These are phyloP conservation scores for Suillus paluster DNA, from an alignment of 768 basidiomycete species.

Conservation along the genomic window DNA sequence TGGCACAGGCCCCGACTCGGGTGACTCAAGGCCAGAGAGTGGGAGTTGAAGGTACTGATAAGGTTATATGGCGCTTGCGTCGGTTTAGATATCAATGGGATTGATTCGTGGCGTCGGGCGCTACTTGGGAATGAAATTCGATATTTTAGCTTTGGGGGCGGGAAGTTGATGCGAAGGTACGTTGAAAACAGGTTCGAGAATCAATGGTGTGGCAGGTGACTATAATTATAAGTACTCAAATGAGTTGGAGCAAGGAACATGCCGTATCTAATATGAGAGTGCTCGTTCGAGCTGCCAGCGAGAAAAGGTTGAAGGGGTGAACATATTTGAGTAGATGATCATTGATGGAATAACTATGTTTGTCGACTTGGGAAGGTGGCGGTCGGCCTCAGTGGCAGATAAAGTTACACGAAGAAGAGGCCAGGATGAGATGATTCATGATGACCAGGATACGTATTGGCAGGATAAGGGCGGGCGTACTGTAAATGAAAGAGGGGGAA, in stretches of 20 bases:
- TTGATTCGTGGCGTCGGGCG: not conserved
- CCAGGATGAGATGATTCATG: not conserved
- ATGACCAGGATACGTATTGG: not conserved
- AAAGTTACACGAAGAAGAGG: not conserved
- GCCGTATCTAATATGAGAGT: not conserved
- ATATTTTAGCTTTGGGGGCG: not conserved
- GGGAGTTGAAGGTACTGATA: slow-evolving; percentile 1
- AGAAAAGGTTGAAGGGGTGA: not conserved
- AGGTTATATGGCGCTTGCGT: not conserved
- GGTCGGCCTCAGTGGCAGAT: slow-evolving; percentile 1
- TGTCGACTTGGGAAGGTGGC: slow-evolving; percentile 1
- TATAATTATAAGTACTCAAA: not conserved
- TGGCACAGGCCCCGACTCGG: not conserved
- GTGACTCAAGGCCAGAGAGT: not conserved
- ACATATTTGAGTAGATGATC: too few species aligned
- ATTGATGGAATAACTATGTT: not conserved
- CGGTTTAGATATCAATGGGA: not conserved
- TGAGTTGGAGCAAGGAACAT: not conserved
- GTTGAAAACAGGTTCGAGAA: not conserved
- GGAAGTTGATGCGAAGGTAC: not conserved
- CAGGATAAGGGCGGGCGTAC: not conserved
- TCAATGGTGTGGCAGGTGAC: not conserved
- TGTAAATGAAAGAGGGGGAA: slow-evolving; percentile 1
- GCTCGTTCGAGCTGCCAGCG: not conserved
- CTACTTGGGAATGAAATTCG: not conserved